Percentiles rank a stretch among this genome's conserved stretches.
Evolutionary conservation across 805 yeast genomes (phyloP).

Genomic region (Suhomyces emberorum): DNA sequence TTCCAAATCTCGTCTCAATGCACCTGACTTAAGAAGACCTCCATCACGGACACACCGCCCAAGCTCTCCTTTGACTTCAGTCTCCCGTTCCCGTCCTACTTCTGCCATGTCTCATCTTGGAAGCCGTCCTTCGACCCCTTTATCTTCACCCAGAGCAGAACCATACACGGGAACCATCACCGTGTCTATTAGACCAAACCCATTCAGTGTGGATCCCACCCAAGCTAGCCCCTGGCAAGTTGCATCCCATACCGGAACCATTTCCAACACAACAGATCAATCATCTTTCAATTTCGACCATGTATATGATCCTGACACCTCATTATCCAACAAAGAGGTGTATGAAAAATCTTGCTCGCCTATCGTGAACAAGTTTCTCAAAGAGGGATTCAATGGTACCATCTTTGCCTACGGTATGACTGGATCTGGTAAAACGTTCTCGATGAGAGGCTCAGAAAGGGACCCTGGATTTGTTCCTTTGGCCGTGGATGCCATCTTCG

Average conservation of each 20-base stretch:
- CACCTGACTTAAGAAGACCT: constrained; percentile 28
- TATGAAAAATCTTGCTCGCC: constrained; percentile 54
- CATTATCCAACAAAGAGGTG: constrained; percentile 52
- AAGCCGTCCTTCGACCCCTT: constrained; percentile 38
- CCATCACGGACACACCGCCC: constrained; percentile 29
- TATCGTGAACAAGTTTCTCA: constrained; percentile 50
- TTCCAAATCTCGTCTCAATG: constrained; percentile 8
- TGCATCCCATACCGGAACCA: constrained; percentile 32
- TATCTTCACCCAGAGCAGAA: constrained; percentile 23
- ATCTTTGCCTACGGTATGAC: constrained; percentile 95
- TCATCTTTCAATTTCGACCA: constrained; percentile 68
- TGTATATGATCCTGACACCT: constrained; percentile 57
- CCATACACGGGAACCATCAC: constrained; percentile 68
- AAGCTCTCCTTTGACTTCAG: constrained; percentile 25
- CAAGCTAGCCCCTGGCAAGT: constrained; percentile 43
- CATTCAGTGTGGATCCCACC: constrained; percentile 40
- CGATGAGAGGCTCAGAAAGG: constrained; percentile 69
- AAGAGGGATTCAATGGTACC: constrained; percentile 80
- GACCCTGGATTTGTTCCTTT: constrained; percentile 73
- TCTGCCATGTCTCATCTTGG: constrained; percentile 30
- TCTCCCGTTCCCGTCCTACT: constrained; percentile 24
- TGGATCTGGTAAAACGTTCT: constrained; percentile 85
- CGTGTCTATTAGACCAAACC: constrained; percentile 78
- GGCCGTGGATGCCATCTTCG: constrained; percentile 60
- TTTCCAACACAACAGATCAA: constrained; percentile 54